Conservation (phyloP, 2,329 filamentous ascomycete species). For the Alternaria arborescens region DNA sequence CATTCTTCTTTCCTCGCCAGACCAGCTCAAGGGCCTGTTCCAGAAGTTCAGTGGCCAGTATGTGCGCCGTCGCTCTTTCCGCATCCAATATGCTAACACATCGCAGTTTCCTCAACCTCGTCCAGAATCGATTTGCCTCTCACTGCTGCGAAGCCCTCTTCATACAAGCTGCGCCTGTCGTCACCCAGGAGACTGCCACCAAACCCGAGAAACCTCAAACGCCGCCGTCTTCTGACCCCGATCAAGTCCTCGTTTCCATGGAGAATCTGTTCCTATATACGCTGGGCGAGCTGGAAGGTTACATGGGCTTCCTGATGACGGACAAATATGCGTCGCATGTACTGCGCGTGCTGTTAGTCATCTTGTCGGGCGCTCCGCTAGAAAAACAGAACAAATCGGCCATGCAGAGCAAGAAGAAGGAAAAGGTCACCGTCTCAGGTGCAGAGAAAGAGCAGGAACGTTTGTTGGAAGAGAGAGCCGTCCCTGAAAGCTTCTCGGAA, state of each 20-base stretch:
- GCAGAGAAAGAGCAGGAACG: slow-evolving; percentile 58
- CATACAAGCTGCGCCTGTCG: slow-evolving; percentile 78
- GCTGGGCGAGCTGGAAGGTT: slow-evolving; percentile 85
- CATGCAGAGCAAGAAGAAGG: slow-evolving; percentile 93
- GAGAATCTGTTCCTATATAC: slow-evolving; percentile 85
- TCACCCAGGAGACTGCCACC: slow-evolving; percentile 73
- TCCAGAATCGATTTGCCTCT: slow-evolving; percentile 95
- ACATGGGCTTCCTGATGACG: slow-evolving; percentile 83
- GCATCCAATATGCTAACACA: slow-evolving; percentile 19
- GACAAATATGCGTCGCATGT: slow-evolving; percentile 92
- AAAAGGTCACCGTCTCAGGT: slow-evolving; percentile 70
- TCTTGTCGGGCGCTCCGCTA: slow-evolving; percentile 83
- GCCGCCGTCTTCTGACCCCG: slow-evolving; percentile 57
- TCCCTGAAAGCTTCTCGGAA: slow-evolving; percentile 79
- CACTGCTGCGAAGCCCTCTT: slow-evolving; percentile 98
- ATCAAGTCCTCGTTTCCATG: slow-evolving; percentile 70
- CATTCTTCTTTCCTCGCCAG: slow-evolving; percentile 79
- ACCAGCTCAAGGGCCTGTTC: slow-evolving; percentile 88
- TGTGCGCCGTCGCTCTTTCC: slow-evolving; percentile 33
- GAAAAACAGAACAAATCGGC: slow-evolving; percentile 71
- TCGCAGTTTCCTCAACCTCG: slow-evolving; percentile 77
- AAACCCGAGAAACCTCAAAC: slow-evolving; percentile 56
- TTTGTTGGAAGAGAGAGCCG: slow-evolving; percentile 56
- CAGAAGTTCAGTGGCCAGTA: slow-evolving; percentile 81
- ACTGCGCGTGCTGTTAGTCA: slow-evolving; percentile 82